phyloP scores from a whole-genome alignment of 495 filamentous ascomycete species.

The Cercophora scortea region DNA sequence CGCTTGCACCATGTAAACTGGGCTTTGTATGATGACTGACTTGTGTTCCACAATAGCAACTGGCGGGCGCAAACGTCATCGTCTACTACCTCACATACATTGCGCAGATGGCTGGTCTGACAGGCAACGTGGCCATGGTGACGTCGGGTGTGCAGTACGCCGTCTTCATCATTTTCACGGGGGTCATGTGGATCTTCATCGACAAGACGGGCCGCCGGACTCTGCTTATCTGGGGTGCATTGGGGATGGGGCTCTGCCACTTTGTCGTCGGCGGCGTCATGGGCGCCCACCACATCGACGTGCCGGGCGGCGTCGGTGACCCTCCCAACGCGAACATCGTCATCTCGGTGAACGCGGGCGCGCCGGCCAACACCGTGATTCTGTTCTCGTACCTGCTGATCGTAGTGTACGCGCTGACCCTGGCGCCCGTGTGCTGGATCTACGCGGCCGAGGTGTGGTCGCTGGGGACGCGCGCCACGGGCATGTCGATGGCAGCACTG shows the following conservation, averaged over 20 bases:
- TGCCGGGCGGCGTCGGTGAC: conserved; percentile 50
- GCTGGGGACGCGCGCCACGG: conserved; percentile 63
- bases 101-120: conserved; percentile 58
- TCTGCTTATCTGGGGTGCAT: conserved; percentile 59
- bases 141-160: conserved; percentile 69
- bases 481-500: conserved; percentile 58
- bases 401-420: conserved; percentile 61
- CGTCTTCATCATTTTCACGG: conserved; percentile 64
- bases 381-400: conserved; percentile 66
- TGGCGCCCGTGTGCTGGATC: conserved; percentile 65
- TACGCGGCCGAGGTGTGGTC: conserved; percentile 73
- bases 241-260: conserved; percentile 63
- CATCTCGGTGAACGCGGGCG: conserved; percentile 48
- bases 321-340: conserved; percentile 55
- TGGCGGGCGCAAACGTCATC: conserved; percentile 61
- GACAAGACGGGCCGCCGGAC: conserved; percentile 67
- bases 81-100: conserved; percentile 69
- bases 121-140: conserved; percentile 57
- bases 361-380: conserved; percentile 60
- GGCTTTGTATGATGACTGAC: too few species aligned
- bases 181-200: conserved; percentile 59
- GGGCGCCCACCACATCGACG: conserved; percentile 33
- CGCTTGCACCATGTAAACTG: too few species aligned
- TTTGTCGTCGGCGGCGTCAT: conserved; percentile 56
- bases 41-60: conserved; percentile 41